Percentiles rank a stretch among this genome's conserved stretches.
Conservation (phyloP, 2,329 filamentous ascomycete genomes). For the Fusarium sp. region DNA sequence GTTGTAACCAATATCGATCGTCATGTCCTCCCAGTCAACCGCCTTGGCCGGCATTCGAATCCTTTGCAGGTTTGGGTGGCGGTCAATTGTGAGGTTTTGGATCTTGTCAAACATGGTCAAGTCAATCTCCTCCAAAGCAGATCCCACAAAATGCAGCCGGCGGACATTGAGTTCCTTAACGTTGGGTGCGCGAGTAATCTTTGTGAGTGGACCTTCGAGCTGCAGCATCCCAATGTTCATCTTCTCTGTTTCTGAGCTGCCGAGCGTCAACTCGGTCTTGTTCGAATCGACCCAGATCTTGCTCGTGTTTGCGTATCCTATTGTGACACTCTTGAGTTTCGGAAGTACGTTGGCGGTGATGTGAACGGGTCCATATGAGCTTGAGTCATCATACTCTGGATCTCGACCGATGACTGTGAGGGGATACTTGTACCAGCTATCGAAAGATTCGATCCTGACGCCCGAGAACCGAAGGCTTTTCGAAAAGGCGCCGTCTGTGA, state of each 20-base stretch:
- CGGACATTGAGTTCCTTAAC: slow-evolving; percentile 20
- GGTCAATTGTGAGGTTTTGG: background rate
- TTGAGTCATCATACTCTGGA: background rate
- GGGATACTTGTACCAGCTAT: slow-evolving; percentile 36
- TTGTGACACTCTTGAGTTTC: slow-evolving; percentile 22
- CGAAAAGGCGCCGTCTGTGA: slow-evolving; percentile 12
- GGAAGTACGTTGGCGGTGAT: slow-evolving; percentile 11
- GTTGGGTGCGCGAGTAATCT: slow-evolving; percentile 3
- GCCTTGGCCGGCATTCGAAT: slow-evolving; percentile 21
- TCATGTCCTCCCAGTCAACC: slow-evolving; percentile 19
- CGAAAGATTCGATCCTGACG: slow-evolving; percentile 13
- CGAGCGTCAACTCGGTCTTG: slow-evolving; percentile 19
- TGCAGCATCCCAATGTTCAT: slow-evolving; percentile 18
- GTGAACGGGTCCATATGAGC: background rate
- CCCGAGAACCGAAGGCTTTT: slow-evolving; percentile 8
- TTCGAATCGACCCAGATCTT: slow-evolving; percentile 5
- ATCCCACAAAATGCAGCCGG: background rate
- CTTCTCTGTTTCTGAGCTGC: slow-evolving; percentile 1
- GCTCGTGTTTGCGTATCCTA: slow-evolving; percentile 21
- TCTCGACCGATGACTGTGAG: slow-evolving; percentile 3
- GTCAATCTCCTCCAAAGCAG: slow-evolving; percentile 4
- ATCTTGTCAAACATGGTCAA: slow-evolving; percentile 23
- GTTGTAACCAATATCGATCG: background rate
- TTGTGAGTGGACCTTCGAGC: slow-evolving; percentile 13
- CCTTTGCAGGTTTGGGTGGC: slow-evolving; percentile 5